Evolutionary conservation across 2,329 filamentous ascomycete species (phyloP).

Genomic region (Celoporthe dispersa): DNA sequence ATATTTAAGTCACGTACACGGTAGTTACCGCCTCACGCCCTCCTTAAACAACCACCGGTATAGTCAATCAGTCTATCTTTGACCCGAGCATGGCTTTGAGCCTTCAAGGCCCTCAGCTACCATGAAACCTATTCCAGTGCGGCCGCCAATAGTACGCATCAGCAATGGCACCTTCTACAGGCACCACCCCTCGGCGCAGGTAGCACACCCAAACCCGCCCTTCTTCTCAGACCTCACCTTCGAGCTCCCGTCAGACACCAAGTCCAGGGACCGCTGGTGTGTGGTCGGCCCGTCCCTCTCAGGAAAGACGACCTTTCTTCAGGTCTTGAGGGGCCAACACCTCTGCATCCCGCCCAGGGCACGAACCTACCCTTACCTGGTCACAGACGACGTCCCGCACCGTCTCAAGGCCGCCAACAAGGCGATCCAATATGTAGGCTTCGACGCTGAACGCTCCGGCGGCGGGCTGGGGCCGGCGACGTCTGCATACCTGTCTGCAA

Average conservation of each 20-base stretch:
- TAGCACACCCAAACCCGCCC: slow-evolving; percentile 64
- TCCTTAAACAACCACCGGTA: background rate
- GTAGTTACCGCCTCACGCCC: slow-evolving; percentile 3
- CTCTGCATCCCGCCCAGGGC: slow-evolving; percentile 76
- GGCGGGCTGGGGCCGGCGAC: slow-evolving; percentile 57
- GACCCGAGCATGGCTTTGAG: slow-evolving; percentile 12
- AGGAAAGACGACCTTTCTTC: slow-evolving; percentile 81
- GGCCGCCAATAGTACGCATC: slow-evolving; percentile 70
- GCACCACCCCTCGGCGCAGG: slow-evolving; percentile 64
- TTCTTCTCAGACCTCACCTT: slow-evolving; percentile 76
- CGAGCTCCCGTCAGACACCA: slow-evolving; percentile 63
- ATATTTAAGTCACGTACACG: background rate
- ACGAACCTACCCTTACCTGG: slow-evolving; percentile 78
- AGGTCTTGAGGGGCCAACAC: slow-evolving; percentile 76
- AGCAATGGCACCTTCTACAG: slow-evolving; percentile 83
- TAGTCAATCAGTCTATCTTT: background rate
- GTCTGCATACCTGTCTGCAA: slow-evolving; percentile 82
- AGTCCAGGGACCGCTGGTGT: slow-evolving; percentile 72
- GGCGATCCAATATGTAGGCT: slow-evolving; percentile 89
- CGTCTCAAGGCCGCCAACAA: slow-evolving; percentile 62
- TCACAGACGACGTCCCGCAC: slow-evolving; percentile 61
- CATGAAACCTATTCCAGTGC: slow-evolving; percentile 44
- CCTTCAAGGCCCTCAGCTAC: background rate
- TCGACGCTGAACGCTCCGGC: slow-evolving; percentile 72
- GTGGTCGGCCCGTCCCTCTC: slow-evolving; percentile 79